Base-by-base conservation (phyloP, 2,329 filamentous ascomycete species). In the Trichoderma sp. region DNA sequence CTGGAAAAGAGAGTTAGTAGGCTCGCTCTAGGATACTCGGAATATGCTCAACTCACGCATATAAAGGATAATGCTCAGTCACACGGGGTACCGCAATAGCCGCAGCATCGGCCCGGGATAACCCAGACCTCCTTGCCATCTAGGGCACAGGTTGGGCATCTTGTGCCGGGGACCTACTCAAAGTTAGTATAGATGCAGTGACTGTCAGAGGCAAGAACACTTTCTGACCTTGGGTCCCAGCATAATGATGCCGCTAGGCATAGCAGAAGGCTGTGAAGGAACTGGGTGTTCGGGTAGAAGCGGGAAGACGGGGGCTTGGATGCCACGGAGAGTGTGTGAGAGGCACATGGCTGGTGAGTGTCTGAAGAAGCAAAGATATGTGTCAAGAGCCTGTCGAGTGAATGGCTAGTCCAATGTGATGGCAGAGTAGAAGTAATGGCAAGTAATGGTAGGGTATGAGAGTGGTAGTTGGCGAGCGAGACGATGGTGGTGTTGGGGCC, bases 61-160 rank as follows among this genome's bases (percentile, higher is more conserved):
- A 58, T 53, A 53, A 66, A 28, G 47, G 24, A 61, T 72, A 26
- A 56, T 61, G 21, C 53, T 73, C 56, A 21, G 60, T 79, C 80
- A 61, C 81, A 82, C 5, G 84, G 82, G 28, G 85, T 86, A 64
- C 86, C 85, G 78, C 86, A 87, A 74, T 85, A 83, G 36, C 83
- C 83, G 76, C 86, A 88, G 65, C 80, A 80, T 71, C 84, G 83
- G 67, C 86, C 86, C 36, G 85, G 86, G 73, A 87, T 86, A 28
- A 88, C 86, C 86, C 86, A 88, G 57, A 86, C 84, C 75, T 88
- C 86, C 73, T 84, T 81, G 72, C 86, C 86, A 60, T 81, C 80
- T 56, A 80, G 77, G 65, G 82, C 82, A 75, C 86, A 88, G 5
- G 83, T 87, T 62, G 86, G 85, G 77, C 86, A 88, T 75, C 83